Percentiles rank a stretch among this genome's conserved stretches.
These are phyloP conservation scores for Penicillium maclennaniae DNA, from an alignment of 495 filamentous ascomycete species.

Conservation along the genomic window DNA sequence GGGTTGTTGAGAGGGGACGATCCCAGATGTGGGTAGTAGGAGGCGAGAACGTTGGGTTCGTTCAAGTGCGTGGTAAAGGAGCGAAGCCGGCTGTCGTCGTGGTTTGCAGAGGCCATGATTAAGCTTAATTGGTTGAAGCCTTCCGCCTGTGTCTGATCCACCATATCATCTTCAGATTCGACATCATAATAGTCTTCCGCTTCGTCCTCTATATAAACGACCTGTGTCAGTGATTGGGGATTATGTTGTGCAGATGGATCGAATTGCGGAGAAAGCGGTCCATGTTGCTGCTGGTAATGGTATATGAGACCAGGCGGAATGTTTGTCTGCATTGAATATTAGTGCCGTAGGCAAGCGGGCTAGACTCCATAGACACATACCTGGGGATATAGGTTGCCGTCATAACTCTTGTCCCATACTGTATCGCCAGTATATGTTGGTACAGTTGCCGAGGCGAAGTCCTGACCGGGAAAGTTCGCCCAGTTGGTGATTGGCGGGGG, in stretches of 20 bases:
- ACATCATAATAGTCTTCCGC: constrained; percentile 61
- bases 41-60: constrained; percentile 67
- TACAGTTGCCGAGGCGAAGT: neutral
- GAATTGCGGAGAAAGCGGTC: constrained; percentile 5
- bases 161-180: constrained; percentile 65
- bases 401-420: neutral
- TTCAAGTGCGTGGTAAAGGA: constrained; percentile 65
- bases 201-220: constrained; percentile 44
- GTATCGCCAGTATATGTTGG: neutral
- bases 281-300: neutral
- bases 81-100: constrained; percentile 48
- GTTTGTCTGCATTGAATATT: neutral
- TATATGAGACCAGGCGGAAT: neutral
- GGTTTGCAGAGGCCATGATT: constrained; percentile 47
- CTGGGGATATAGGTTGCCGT: neutral
- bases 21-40: constrained; percentile 68
- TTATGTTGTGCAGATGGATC: constrained; percentile 11
- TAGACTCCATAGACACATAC: neutral
- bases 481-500: constrained; percentile 11
- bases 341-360: neutral
- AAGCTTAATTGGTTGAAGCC: constrained; percentile 48
- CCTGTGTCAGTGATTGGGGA: constrained; percentile 15
- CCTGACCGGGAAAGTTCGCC: constrained; percentile 3
- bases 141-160: constrained; percentile 50
- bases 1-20: constrained; percentile 81